Conservation (phyloP, 805 yeast species). For the Barnettozyma siamensis region DNA sequence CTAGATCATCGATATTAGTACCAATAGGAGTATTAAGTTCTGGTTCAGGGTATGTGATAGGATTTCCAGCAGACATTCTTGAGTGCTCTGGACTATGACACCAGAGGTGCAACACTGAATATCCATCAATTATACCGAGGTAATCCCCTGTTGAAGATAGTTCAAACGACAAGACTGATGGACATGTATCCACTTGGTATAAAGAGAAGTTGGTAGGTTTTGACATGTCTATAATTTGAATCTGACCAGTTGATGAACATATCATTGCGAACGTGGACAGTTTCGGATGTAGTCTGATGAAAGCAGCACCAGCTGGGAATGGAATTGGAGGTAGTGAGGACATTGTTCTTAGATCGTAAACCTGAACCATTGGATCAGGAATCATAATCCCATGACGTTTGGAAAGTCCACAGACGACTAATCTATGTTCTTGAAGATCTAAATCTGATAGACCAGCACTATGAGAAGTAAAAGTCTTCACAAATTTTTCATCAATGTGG, state of each 20-base stretch:
- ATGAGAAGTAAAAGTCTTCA: conserved; percentile 54
- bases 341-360: conserved; percentile 73
- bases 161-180: conserved; percentile 27
- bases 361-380: conserved; percentile 76
- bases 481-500: conserved; percentile 39
- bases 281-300: conserved; percentile 80
- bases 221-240: conserved; percentile 78
- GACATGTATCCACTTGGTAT: conserved; percentile 58
- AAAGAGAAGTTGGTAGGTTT: conserved; percentile 66
- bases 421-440: conserved; percentile 56
- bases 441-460: conserved; percentile 57
- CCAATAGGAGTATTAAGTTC: conserved; percentile 30
- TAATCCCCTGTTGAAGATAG: conserved; percentile 64
- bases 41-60: conserved; percentile 53
- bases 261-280: conserved; percentile 71
- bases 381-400: conserved; percentile 51
- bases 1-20: conserved; percentile 35
- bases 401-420: conserved; percentile 80
- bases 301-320: conserved; percentile 85
- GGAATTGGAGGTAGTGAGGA: conserved; percentile 73
- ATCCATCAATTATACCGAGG: conserved; percentile 58
- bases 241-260: conserved; percentile 71
- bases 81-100: conserved; percentile 40
- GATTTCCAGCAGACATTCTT: conserved; percentile 37
- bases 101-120: conserved; percentile 51